Base-by-base conservation (phyloP, 805 yeast genomes). In the Candida railenensis region DNA sequence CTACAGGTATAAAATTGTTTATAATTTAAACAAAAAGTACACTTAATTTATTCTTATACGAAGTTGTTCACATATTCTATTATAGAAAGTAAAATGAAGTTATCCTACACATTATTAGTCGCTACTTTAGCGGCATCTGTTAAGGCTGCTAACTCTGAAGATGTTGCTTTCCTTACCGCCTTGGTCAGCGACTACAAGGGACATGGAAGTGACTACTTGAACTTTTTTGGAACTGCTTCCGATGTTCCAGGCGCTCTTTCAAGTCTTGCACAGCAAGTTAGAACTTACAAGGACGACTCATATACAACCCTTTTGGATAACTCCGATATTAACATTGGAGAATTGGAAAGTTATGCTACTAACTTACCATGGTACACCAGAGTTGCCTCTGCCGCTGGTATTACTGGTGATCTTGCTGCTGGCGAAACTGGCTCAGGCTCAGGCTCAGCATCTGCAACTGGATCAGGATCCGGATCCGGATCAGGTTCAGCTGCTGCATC, bases 311-410 rank as follows among this genome's bases (percentile, higher is more conserved):
- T 63, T 44, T 57, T 70, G 51, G 54, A 61, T 37, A 50, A 63
- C 42, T 38, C 65, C 4, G 50, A 56, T 4, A 42, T 64, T 16
- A 52, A 61, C 50, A 50, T 65, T 46, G 46, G 48, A 21, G 50
- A 47, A 30, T 56, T 70, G 47, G 61, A 55, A 49, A 43, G 52
- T 2, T 69, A 55, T 53, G 75, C 73, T 33, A 65, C 72, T 12
- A 51, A 56, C 21, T 59, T 71, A 47, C 73, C 72, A 15, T 71
- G 76, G 76, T 69, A 61, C 58, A 53, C 61, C 5, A 55, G 66
- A 38, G 46, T 61, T 25, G 55, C 45, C 30, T 51, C 51, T 14
- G 49, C 52, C 20, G 48, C 37, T 14, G 43, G 43, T n/a, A 46
- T 40, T 28, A 48, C 41, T 48, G 48, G 41, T 15, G 43, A 50